A percentile compares a stretch with the other conserved stretches of the same genome.
phyloP scores from a whole-genome alignment of 2,329 filamentous ascomycete species.

The Sclerotiophoma versabilis region DNA sequence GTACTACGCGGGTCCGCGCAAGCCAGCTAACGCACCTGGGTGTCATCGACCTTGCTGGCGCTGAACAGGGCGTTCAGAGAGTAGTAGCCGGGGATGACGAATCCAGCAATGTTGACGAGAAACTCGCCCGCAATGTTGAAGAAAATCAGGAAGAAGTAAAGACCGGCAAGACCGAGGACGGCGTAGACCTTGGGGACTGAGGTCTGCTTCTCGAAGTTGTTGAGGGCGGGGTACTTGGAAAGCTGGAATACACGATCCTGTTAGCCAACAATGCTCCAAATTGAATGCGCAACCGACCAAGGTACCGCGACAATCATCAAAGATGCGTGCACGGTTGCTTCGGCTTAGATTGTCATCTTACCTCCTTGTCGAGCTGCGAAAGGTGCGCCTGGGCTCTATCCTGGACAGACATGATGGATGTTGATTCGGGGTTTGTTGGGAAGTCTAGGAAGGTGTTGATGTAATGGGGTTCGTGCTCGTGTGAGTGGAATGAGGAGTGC shows the following conservation, averaged over 20 bases:
- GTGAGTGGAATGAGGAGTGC: constrained; percentile 19
- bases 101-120: constrained; percentile 85
- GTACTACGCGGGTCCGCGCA: constrained; percentile 14
- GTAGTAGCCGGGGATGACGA: constrained; percentile 84
- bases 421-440: constrained; percentile 10
- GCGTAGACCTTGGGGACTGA: constrained; percentile 86
- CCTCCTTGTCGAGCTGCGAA: constrained; percentile 82
- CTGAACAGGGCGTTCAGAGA: constrained; percentile 80
- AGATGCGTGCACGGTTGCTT: background rate
- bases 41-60: constrained; percentile 75
- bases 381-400: constrained; percentile 80
- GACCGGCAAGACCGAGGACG: constrained; percentile 74
- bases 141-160: constrained; percentile 91
- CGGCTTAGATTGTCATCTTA: constrained; percentile 54
- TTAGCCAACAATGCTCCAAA: constrained; percentile 27
- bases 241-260: constrained; percentile 62
- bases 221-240: constrained; percentile 82
- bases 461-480: constrained; percentile 18
- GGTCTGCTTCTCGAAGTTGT: constrained; percentile 86
- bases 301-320: background rate
- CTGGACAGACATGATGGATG: constrained; percentile 72
- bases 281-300: background rate
- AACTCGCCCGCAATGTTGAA: constrained; percentile 92
- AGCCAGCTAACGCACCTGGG: constrained; percentile 66
- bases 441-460: constrained; percentile 1